Evolutionary conservation across 192 early-diverging fungal genomes (phyloP), one percentile per base, ranked within the genome.

Genomic region (Rhizoclosmatium sp.): DNA sequence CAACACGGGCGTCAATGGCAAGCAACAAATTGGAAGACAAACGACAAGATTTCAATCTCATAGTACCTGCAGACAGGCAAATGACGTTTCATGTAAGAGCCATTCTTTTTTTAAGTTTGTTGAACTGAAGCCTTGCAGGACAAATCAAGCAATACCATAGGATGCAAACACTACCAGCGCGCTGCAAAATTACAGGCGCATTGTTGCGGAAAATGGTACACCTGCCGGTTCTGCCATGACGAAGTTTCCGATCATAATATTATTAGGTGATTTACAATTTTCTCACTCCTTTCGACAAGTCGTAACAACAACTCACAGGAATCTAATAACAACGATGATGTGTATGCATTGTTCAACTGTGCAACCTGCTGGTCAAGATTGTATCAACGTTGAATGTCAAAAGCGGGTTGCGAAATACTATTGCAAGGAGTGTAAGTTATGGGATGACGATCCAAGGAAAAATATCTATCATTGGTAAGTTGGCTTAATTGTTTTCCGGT

Each of bases 311-410:
- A 31, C 60, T 62, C 7, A 2, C 68, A 88, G 92, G 47, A 91
- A 91, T 69, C 82, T 87, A 3, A 91, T 88, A 0, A 91, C 92
- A 61, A 90, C 84, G 71, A 98, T 99, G 96, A 89, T 95, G 76
- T 99, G 98, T 78, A 98, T 98, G 98, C 82, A 93, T 79, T 99
- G 98, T 82, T 64, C 81, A 40, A 87, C 87, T 2, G 88, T 95
- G 19, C 98, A 99, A 82, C 90, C 94, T 10, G 90, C 95, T 12
- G 88, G 87, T 1, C 94, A 95, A 78, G 79, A 82, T 21, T 99
- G 98, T 78, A 78, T 80, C 68, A 90, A 91, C 46, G 75, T 51
- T 21, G 69, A 66, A 2, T 99, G 98, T 81, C 71, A 87, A 16
- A 56, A 81, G 19, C 74, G 80, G 9, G 80, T 98, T 47, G 92